Evolutionary conservation across 2,329 filamentous ascomycete genomes (phyloP), one percentile per base, ranked within the genome.

Genomic region (Clonostachys solani): DNA sequence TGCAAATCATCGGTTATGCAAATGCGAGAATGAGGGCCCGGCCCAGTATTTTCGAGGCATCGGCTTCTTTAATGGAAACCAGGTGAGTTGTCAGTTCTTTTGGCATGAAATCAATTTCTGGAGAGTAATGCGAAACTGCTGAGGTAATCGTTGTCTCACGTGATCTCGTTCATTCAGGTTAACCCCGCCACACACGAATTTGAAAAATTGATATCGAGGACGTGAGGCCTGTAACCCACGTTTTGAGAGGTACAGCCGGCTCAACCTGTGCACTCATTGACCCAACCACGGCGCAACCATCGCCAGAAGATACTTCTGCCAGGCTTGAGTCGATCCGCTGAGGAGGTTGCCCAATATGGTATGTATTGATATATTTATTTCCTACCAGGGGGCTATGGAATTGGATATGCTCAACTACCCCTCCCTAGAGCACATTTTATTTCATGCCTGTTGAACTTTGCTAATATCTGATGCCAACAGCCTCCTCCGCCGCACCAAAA

Each of bases 401-500:
- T 15, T 13, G 3, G 12, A 33, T 13, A 15, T 23, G 18, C 42
- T 15, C 13, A 43, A 8, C 40, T 45, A 45, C 44, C 44, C 44
- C 44, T 45, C 44, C 44, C 35, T 44, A 17, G 23, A 13, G 42
- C 35, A n/a, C 13, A 34, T 35, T 17, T 23, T 12, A 33, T 12
- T 33, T 5, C 42, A 12, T 19, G 7, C 12, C 33, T 45, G 42
- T n/a, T 17, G 40, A 33, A 40, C 9, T 15, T 15, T 45, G 44
- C 18, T 34, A 5, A 18, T 33, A 29, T 17, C 16, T 15, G 37
- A 12, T 29, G 47, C 33, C 33, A 40, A 60, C 53, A 92, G 94
- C 90, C 94, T 78, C 94, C 94, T 68, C 92, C 92, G 75, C 88
- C 91, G 60, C 91, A 97, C 71, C 92, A 94, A 69, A 95, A 95